Percentiles rank a stretch among this genome's conserved stretches.
Conservation (phyloP, 2,329 filamentous ascomycete species). For the Septoria linicola region DNA sequence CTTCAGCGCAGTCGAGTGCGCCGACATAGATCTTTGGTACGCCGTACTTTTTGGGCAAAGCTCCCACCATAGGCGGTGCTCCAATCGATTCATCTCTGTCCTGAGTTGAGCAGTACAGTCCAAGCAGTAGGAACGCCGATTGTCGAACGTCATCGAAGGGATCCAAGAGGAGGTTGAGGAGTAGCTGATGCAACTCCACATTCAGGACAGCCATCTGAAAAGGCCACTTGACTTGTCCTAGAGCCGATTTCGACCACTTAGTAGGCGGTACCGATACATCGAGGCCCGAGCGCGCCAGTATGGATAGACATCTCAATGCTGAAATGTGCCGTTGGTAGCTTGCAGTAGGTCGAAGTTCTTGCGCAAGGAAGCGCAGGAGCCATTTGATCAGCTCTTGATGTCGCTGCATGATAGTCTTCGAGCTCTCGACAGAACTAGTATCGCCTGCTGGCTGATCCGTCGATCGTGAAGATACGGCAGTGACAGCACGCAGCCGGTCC, state of each 20-base stretch:
- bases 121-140: slow-evolving; percentile 49
- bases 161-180: slow-evolving; percentile 80
- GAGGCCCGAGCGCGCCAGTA: slow-evolving; percentile 68
- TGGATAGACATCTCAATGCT: slow-evolving; percentile 67
- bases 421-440: not conserved
- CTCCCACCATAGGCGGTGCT: not conserved
- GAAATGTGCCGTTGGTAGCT: slow-evolving; percentile 90
- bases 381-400: slow-evolving; percentile 62
- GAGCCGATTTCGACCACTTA: slow-evolving; percentile 49
- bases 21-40: not conserved
- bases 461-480: slow-evolving; percentile 50
- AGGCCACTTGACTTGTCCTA: slow-evolving; percentile 52
- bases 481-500: slow-evolving; percentile 68
- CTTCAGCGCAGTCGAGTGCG: slow-evolving; percentile 43
- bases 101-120: slow-evolving; percentile 14
- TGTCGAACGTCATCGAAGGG: slow-evolving; percentile 88
- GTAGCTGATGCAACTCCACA: slow-evolving; percentile 53
- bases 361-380: slow-evolving; percentile 70
- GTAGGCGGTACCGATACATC: slow-evolving; percentile 49
- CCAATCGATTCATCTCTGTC: not conserved
- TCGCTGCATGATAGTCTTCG: slow-evolving; percentile 1
- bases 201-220: slow-evolving; percentile 49
- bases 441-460: not conserved
- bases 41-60: not conserved
- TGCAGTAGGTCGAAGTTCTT: slow-evolving; percentile 73